These are phyloP conservation scores for Kodamaea anthophila DNA, from an alignment of 1,139 yeast species.

Conservation along the genomic window DNA sequence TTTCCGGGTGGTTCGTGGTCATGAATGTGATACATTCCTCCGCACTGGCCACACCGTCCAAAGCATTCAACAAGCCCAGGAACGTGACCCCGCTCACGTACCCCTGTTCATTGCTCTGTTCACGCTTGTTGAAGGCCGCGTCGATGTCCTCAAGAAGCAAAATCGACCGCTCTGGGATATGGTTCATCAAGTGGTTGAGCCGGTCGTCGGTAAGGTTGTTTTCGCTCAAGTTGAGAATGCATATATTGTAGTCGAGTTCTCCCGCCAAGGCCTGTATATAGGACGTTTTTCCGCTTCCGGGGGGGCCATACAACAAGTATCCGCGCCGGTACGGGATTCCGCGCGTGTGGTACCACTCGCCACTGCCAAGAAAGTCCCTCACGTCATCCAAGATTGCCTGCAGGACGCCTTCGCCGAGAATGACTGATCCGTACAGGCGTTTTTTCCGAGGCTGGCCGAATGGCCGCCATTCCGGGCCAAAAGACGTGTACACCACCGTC, in stretches of 20 bases:
- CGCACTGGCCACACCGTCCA: conserved; percentile 98
- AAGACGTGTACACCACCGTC: conserved; percentile 87
- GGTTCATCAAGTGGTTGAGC: conserved; percentile 90
- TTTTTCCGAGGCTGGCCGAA: conserved; percentile 94
- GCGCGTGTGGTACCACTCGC: conserved; percentile 89
- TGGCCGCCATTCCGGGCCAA: conserved; percentile 99
- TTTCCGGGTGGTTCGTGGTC: conserved; percentile 97
- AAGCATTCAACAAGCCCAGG: conserved; percentile 85
- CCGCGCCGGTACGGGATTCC: conserved; percentile 98
- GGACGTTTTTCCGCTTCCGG: conserved; percentile 96
- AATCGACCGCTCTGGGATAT: conserved; percentile 85
- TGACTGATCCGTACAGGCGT: conserved; percentile 78
- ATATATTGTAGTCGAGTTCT: conserved; percentile 89
- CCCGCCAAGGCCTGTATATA: conserved; percentile 97
- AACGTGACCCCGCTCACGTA: conserved; percentile 84
- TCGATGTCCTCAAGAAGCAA: conserved; percentile 87
- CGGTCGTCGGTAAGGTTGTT: conserved; percentile 90
- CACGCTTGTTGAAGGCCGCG: conserved; percentile 86
- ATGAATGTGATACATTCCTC: conserved; percentile 94
- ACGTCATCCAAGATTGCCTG: conserved; percentile 66
- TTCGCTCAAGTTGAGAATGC: conserved; percentile 86
- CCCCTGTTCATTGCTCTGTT: conserved; percentile 71
- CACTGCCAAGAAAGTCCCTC: conserved; percentile 68
- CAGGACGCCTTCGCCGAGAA: conserved; percentile 70
- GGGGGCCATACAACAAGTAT: conserved; percentile 90